Evolutionary conservation across 768 basidiomycete genomes (phyloP).

Genomic region (Lanmaoa pseudosensibilis): DNA sequence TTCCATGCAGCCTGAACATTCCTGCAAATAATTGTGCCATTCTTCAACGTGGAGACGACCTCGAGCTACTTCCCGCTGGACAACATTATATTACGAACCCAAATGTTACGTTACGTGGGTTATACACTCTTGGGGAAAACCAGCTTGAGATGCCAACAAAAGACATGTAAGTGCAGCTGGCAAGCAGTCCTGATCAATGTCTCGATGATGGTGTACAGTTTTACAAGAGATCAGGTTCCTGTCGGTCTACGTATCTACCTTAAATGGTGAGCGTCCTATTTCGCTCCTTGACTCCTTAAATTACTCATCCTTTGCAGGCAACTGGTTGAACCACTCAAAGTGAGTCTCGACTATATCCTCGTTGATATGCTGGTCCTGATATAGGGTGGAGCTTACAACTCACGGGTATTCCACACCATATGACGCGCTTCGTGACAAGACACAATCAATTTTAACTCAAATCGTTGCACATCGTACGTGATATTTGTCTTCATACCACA

Average conservation of each 20-base stretch:
- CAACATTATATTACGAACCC: constrained; percentile 86
- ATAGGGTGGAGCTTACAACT: constrained; percentile 59
- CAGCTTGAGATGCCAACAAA: constrained; percentile 87
- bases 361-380: constrained; percentile 40
- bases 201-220: constrained; percentile 40
- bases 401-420: constrained; percentile 87
- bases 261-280: constrained; percentile 54
- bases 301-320: constrained; percentile 36
- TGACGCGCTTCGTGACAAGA: constrained; percentile 76
- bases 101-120: constrained; percentile 74
- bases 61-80: constrained; percentile 75
- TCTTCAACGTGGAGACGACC: constrained; percentile 76
- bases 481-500: background rate
- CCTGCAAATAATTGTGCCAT: constrained; percentile 88
- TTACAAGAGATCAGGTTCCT: constrained; percentile 85
- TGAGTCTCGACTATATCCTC: constrained; percentile 8
- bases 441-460: constrained; percentile 83
- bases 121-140: constrained; percentile 81
- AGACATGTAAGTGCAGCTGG: constrained; percentile 58
- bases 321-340: constrained; percentile 51
- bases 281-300: background rate
- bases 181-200: background rate
- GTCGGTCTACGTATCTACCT: constrained; percentile 82
- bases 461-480: constrained; percentile 76
- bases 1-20: constrained; percentile 64